Evolutionary conservation across 2,329 filamentous ascomycete genomes (phyloP).

Genomic region (Botrytis tulipae): DNA sequence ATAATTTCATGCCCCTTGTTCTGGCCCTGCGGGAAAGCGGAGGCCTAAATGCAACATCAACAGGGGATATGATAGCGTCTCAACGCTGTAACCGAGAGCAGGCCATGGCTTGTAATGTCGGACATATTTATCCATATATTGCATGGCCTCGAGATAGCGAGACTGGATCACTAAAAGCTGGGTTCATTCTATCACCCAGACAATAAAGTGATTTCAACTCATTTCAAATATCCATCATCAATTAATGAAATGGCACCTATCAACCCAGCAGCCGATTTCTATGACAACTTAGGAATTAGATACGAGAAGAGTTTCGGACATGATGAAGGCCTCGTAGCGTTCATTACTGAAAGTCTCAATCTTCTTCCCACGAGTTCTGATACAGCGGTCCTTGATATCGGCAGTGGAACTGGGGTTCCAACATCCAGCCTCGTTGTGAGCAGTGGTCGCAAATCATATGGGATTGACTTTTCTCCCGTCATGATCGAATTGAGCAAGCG

Average conservation of each 20-base stretch:
- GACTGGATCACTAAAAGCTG: background rate
- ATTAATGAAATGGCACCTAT: background rate
- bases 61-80: background rate
- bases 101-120: background rate
- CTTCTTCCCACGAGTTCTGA: background rate
- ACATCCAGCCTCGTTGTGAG: conserved; percentile 31
- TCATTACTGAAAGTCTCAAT: conserved; percentile 1
- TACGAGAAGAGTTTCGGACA: conserved; percentile 11
- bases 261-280: conserved; percentile 15
- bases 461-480: conserved; percentile 40
- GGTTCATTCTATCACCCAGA: background rate
- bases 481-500: conserved; percentile 20
- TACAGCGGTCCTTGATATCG: conserved; percentile 35
- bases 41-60: background rate
- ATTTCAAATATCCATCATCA: background rate
- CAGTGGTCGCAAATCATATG: conserved; percentile 8
- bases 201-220: background rate
- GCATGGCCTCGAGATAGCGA: background rate
- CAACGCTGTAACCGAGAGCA: background rate
- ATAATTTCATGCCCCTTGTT: background rate
- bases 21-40: background rate
- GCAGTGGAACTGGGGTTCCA: conserved; percentile 39
- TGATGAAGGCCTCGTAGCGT: conserved; percentile 11
- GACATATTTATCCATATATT: background rate
- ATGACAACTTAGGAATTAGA: conserved; percentile 6